These are phyloP conservation scores for Scolecobasidium constrictum DNA, from an alignment of 2,329 filamentous ascomycete species.

Conservation along the genomic window DNA sequence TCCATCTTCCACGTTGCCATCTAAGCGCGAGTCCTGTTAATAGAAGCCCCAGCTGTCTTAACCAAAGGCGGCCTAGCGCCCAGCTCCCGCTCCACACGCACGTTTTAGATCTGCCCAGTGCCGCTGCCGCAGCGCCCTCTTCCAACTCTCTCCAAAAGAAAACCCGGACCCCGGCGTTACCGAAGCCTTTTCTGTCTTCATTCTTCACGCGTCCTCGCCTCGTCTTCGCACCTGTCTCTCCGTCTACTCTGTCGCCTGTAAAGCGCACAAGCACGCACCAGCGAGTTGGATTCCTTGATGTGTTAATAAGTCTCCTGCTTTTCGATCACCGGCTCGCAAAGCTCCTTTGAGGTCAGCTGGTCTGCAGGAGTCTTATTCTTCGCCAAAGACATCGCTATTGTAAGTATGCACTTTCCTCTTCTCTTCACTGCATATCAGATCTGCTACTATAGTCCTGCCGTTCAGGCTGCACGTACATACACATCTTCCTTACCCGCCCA, in stretches of 20 bases:
- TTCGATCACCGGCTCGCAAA: conserved; percentile 1
- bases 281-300: background rate
- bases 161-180: no score
- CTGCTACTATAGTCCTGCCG: background rate
- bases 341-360: conserved; percentile 11
- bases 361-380: conserved; percentile 9
- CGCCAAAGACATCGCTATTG: background rate
- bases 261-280: background rate
- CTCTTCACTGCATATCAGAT: background rate
- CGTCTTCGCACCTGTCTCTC: background rate
- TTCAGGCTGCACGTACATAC: no score
- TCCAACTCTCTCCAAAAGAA: no score
- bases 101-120: no score
- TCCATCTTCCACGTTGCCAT: no score
- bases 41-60: no score
- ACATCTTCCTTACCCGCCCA: background rate
- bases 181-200: no score
- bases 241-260: background rate
- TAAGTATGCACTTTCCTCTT: background rate
- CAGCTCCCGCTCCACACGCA: no score
- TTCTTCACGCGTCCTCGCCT: background rate
- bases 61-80: no score
- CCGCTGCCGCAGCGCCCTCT: no score
- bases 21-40: no score
- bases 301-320: background rate